Evolutionary conservation across 192 early-diverging fungal genomes (phyloP), one percentile per base, ranked within the genome.

Genomic region (Allomyces macrogynus): DNA sequence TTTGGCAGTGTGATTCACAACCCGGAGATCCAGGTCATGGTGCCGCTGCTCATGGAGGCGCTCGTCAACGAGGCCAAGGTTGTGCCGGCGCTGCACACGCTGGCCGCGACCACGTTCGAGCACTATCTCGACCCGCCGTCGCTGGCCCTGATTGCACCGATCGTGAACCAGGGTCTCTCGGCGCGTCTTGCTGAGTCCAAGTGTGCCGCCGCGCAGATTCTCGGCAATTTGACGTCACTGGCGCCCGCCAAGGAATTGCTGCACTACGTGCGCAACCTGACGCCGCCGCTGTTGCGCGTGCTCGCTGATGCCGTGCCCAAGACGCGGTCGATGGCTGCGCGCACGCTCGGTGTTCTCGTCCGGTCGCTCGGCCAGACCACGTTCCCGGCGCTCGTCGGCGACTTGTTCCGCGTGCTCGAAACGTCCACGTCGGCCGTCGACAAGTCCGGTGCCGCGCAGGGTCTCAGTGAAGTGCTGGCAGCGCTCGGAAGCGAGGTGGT

Each of bases 71-170:
- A n/a, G 49, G 49, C 49, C 49, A 57, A 57, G 49, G 80, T 80
- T 65, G 88, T 97, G 71, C 96, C 96, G 24, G 89, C 92, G 64
- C 70, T 72, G 26, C 87, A 92, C 70, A 97, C 96, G 1, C 78
- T 81, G 43, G 68, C 80, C 14, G 94, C 93, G 8, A 99, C 96
- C 4, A 84, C 92, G 4, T 99, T 99, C 69, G 89, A 97, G 22
- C 96, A 99, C 75, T 99, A 99, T 73, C 93, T 99, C 64, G 96
- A 99, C 72, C 87, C 95, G 14, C 92, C 96, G 25, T 92, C 89
- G 12, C 73, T 99, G 64, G 96, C 95, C 20, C 78, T 97, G 63
- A 84, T 99, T 24, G 88, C 97, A 64, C 96, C 96, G 4, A 91
- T 99, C 60, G 69, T 97, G 43, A 83, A 91, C 71, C 86, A 95